These are phyloP conservation scores for Solanum gandarillasii DNA, from an alignment of 257 asterid species.

Conservation along the genomic window DNA sequence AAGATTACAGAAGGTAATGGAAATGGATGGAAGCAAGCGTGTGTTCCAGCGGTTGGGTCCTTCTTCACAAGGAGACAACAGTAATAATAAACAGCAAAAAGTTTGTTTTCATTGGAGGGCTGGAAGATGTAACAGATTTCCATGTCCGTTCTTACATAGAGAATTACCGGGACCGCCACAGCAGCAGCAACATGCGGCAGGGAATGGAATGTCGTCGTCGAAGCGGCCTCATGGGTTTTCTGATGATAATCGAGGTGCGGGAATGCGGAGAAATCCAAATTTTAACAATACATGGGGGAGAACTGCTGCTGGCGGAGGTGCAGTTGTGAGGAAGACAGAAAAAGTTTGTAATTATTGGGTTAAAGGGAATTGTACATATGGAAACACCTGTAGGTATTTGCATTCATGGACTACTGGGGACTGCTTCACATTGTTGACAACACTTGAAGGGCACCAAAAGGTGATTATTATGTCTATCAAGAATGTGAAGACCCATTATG, in stretches of 20 bases:
- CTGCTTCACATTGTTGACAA: conserved; percentile 55
- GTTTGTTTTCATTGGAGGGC: conserved; percentile 79
- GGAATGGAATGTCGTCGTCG: conserved; percentile 25
- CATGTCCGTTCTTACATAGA: conserved; percentile 66
- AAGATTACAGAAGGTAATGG: conserved; percentile 28
- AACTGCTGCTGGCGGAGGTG: conserved; percentile 32
- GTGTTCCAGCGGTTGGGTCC: conserved; percentile 57
- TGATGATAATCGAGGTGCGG: conserved; percentile 31
- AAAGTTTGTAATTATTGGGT: conserved; percentile 60
- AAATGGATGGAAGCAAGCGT: conserved; percentile 65
- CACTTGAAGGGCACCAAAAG: conserved; percentile 89
- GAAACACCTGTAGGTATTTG: conserved; percentile 65
- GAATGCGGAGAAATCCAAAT: conserved; percentile 55
- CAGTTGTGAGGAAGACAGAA: conserved; percentile 42
- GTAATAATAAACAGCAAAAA: conserved; percentile 33
- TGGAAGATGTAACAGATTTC: conserved; percentile 70
- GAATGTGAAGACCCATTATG: background rate
- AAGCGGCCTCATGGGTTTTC: conserved; percentile 61
- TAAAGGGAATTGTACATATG: conserved; percentile 67
- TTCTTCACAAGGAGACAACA: conserved; percentile 13
- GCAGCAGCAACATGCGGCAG: conserved; percentile 9
- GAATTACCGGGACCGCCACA: conserved; percentile 38
- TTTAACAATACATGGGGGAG: conserved; percentile 56
- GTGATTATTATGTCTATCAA: conserved; percentile 15
- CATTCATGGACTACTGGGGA: conserved; percentile 86